Conservation (phyloP, 176 grass and related monocot genomes). For the Oryza meyeriana region DNA sequence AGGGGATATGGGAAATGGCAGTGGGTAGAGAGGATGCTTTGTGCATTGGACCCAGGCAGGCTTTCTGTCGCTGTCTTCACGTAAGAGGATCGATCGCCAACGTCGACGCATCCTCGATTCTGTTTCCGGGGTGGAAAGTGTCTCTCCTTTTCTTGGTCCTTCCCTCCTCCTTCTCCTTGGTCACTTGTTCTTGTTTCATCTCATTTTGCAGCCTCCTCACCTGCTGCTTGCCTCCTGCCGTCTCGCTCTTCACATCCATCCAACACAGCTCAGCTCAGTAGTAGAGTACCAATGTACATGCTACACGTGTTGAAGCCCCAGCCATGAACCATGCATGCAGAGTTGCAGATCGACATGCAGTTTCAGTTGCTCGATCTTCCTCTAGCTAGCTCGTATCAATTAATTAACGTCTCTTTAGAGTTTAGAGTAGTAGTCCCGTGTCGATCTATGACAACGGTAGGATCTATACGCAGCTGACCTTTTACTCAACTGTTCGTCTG, state of each 20-base stretch:
- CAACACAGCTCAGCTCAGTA: neutral
- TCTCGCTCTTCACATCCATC: neutral
- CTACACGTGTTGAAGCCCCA: neutral
- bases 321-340: neutral
- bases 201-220: neutral
- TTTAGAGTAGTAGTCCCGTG: neutral
- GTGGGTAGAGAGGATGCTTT: neutral
- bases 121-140: neutral
- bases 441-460: neutral
- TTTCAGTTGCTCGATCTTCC: neutral
- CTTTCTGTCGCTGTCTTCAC: neutral
- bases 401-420: too few relatives aligned
- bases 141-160: neutral
- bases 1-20: neutral
- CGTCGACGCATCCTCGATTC: neutral
- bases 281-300: neutral
- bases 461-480: neutral
- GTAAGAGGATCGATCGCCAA: neutral
- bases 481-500: neutral
- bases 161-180: neutral
- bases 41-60: neutral
- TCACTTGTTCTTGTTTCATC: neutral
- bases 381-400: too few relatives aligned
- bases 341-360: neutral
- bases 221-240: neutral